Evolutionary conservation across 2,329 filamentous ascomycete genomes (phyloP), one percentile per base, ranked within the genome.

Genomic region (Eutypa lata): DNA sequence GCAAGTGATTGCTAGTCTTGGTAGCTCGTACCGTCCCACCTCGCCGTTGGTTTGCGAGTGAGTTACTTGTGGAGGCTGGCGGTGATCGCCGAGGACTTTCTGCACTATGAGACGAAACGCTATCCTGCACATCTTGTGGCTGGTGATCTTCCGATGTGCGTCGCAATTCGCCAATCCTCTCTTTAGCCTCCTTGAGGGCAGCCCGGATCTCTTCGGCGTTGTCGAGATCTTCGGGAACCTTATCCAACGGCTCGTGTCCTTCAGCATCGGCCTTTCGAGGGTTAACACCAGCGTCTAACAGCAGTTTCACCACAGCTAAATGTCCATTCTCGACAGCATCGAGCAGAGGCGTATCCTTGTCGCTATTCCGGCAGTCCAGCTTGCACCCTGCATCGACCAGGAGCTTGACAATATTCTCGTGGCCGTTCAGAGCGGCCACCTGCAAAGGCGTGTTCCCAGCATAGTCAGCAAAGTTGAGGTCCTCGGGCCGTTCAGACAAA

Each of bases 271-370:
- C 87, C 60, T 91, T 89, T 48, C 91, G 86, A 47, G 94, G 94
- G 66, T 99, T 95, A 13, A 96, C 93, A 11, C 92, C 93, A 52
- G 92, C 88, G 51, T 88, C 84, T 2, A 99, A 77, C 33, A 99
- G 76, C 10, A 96, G 77, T 64, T 86, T 90, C 42, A 99, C 89
- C 3, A 97, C 93, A 18, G 89, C 89, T 7, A 96, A 69, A 66
- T 99, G 92, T 1, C 90, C 90, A 64, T 99, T 99, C 62, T 97
- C 94, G 26, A 97, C 91, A 5, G 94, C 94, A 74, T 99, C 94
- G 50, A 99, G 87, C 35, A 99, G 80, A 26, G 94, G 94, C 0
- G 94, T 97, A 64, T 99, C 94, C 64, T 90, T 91, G 62, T 91
- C 88, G 63, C 90, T 86, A 63, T 88, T 86, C 53, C 86, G 76